These are phyloP conservation scores for Pseudogymnoascus sp. DNA, from an alignment of 2,329 filamentous ascomycete species.

Conservation along the genomic window DNA sequence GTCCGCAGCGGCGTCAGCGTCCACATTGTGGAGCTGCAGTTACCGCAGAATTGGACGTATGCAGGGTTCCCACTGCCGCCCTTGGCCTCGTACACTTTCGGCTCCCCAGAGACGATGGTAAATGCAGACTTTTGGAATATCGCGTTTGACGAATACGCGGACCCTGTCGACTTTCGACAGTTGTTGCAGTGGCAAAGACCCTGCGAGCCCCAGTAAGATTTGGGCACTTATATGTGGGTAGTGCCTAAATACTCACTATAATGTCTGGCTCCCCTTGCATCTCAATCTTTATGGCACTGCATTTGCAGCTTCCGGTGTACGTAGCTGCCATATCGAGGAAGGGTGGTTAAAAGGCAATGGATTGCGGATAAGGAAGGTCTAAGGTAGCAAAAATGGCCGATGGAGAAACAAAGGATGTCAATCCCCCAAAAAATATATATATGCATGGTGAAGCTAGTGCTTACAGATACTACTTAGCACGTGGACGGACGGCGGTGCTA, in stretches of 20 bases:
- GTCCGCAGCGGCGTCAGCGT: background rate
- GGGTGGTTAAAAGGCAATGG: background rate
- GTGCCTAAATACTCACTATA: background rate
- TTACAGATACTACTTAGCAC: too few relatives aligned
- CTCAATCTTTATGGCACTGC: background rate
- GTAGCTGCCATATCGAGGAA: background rate
- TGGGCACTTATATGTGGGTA: background rate
- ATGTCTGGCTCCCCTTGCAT: background rate
- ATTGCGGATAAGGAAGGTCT: background rate
- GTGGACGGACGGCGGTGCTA: too few relatives aligned
- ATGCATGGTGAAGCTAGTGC: too few relatives aligned
- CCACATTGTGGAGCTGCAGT: background rate
- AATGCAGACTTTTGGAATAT: background rate
- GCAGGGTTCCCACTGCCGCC: background rate
- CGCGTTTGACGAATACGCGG: background rate
- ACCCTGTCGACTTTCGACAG: slow-evolving; percentile 4
- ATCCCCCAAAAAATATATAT: too few relatives aligned
- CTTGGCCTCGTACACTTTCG: background rate
- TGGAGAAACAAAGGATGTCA: too few relatives aligned
- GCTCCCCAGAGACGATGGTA: background rate
- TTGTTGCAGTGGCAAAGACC: slow-evolving; percentile 2
- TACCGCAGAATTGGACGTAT: background rate
- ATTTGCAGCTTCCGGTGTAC: slow-evolving; percentile 1
- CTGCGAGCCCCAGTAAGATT: background rate
- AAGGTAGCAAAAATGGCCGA: background rate